Percentiles rank a stretch among this genome's conserved stretches.
These are phyloP conservation scores for Lichtheimia corymbifera DNA, from an alignment of 371 early-diverging fungal genomes.

Conservation along the genomic window DNA sequence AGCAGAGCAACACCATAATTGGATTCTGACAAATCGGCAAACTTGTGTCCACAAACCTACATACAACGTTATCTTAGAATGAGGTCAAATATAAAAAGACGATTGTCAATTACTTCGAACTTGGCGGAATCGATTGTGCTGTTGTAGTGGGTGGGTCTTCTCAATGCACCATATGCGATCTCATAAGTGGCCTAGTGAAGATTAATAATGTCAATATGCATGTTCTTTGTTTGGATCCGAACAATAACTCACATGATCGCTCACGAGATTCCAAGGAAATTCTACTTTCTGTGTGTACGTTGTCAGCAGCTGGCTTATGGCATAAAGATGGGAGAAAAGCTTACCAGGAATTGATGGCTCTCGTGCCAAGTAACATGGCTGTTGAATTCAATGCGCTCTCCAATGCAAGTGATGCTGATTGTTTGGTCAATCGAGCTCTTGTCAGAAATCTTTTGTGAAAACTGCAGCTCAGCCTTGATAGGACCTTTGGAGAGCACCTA, in stretches of 20 bases:
- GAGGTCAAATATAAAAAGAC: too few relatives aligned
- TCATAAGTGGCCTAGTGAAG: conserved; percentile 84
- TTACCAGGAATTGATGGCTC: conserved; percentile 78
- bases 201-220: background rate
- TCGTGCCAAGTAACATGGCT: conserved; percentile 92
- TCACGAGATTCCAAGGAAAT: conserved; percentile 82
- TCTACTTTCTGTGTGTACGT: conserved; percentile 77
- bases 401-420: conserved; percentile 67
- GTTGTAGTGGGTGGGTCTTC: conserved; percentile 94
- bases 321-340: background rate
- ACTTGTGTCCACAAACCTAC: conserved; percentile 85
- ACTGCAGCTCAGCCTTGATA: conserved; percentile 61
- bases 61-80: conserved; percentile 18
- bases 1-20: conserved; percentile 94
- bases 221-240: background rate
- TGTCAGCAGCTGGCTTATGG: background rate
- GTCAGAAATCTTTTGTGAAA: conserved; percentile 64
- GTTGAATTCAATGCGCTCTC: conserved; percentile 81
- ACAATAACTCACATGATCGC: conserved; percentile 61
- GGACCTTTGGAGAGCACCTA: conserved; percentile 38
- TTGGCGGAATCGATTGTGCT: conserved; percentile 91
- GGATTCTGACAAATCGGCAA: conserved; percentile 90
- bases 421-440: conserved; percentile 71
- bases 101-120: conserved; percentile 35
- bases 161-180: conserved; percentile 90